Percentiles rank a stretch among this genome's conserved stretches.
These are phyloP conservation scores for Theileria annulata DNA, from an alignment of 169 alveolate genomes.

Conservation along the genomic window DNA sequence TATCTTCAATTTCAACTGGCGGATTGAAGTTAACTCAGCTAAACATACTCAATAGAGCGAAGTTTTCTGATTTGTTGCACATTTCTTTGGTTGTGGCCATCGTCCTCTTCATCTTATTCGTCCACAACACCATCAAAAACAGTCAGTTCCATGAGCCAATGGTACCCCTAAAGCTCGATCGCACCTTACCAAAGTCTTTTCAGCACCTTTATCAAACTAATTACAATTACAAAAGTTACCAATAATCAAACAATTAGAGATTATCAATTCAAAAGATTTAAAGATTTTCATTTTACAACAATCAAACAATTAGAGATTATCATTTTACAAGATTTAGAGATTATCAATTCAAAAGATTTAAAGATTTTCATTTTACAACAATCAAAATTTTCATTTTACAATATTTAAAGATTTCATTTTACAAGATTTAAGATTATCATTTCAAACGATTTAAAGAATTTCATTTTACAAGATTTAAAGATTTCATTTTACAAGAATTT, in stretches of 20 bases:
- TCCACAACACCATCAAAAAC: slow-evolving; percentile 33
- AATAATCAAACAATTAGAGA: no score
- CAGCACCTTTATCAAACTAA: slow-evolving; percentile 51
- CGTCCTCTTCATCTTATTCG: slow-evolving; percentile 25
- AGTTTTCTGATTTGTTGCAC: slow-evolving; percentile 21
- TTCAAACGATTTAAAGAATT: no score
- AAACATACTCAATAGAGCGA: background rate
- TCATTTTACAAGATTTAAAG: no score
- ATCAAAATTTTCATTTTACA: no score
- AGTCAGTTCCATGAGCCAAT: slow-evolving; percentile 48
- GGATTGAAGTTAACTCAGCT: background rate
- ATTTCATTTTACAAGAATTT: background rate
- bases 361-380: no score
- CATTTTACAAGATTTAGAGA: no score
- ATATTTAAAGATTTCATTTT: no score
- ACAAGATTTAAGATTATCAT: no score
- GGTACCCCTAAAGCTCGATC: slow-evolving; percentile 62
- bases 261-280: no score
- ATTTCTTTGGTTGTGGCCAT: slow-evolving; percentile 23
- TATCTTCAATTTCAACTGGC: background rate
- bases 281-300: no score
- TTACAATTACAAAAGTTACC: slow-evolving; percentile 23
- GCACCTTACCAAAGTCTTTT: slow-evolving; percentile 56
- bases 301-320: no score
- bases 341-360: no score